Evolutionary conservation across 148 eudicot species (phyloP).

Genomic region (Chenopodium album): DNA sequence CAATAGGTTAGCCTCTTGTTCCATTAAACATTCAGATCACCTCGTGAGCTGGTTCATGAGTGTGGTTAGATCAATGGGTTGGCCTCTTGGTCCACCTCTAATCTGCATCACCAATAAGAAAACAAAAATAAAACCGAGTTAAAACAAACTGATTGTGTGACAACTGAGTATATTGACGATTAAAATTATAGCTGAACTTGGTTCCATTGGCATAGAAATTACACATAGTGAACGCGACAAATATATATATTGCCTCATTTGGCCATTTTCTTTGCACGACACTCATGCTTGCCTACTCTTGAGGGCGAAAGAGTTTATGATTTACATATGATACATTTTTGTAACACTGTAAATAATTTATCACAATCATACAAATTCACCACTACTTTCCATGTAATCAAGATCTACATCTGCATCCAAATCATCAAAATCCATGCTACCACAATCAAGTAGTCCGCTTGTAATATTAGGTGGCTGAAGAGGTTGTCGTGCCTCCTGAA

Average conservation of each 20-base stretch:
- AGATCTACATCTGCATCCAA: slow-evolving; percentile 59
- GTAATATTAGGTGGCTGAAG: slow-evolving; percentile 24
- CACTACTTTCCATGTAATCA: slow-evolving; percentile 63
- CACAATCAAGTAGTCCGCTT: slow-evolving; percentile 28
- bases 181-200: neutral
- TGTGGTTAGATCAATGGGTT: no score
- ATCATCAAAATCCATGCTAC: slow-evolving; percentile 75
- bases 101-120: neutral
- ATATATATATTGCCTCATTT: slow-evolving; percentile 18
- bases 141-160: neutral
- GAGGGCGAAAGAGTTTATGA: slow-evolving; percentile 12
- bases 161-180: neutral
- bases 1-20: no score
- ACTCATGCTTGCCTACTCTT: neutral
- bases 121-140: neutral
- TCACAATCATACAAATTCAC: slow-evolving; percentile 60
- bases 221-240: neutral
- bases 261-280: slow-evolving; percentile 10
- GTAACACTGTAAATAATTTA: neutral
- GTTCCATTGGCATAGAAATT: neutral
- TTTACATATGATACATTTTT: slow-evolving; percentile 19
- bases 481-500: slow-evolving; percentile 59
- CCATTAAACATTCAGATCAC: no score
- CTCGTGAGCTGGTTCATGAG: no score
- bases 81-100: no score